Conservation (phyloP, 2,329 filamentous ascomycete genomes). For the Colletotrichum gigasporum region DNA sequence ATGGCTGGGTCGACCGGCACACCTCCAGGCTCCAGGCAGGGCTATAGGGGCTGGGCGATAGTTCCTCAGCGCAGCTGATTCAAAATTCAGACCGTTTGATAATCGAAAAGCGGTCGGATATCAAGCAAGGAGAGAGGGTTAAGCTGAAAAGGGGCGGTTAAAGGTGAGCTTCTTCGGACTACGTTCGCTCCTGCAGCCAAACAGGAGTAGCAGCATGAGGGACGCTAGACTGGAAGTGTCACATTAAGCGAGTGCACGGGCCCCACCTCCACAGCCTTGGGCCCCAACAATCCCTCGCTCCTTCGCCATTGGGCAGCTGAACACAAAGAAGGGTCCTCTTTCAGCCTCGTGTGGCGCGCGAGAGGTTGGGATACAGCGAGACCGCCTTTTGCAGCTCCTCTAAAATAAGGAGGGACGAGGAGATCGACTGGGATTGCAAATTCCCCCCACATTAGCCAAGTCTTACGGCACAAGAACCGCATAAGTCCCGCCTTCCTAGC, state of each 20-base stretch:
- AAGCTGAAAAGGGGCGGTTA: constrained; percentile 32
- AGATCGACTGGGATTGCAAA: background rate
- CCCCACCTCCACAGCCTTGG: constrained; percentile 28
- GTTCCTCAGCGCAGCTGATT: constrained; percentile 22
- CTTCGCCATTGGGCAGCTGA: constrained; percentile 25
- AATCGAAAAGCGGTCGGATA: constrained; percentile 28
- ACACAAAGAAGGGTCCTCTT: constrained; percentile 7
- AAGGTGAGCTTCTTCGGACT: constrained; percentile 33
- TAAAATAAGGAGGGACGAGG: background rate
- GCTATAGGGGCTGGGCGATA: constrained; percentile 22
- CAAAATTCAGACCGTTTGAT: constrained; percentile 26
- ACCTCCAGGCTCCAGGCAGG: constrained; percentile 20
- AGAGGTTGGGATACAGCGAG: constrained; percentile 10
- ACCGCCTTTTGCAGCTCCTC: background rate
- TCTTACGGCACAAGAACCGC: background rate
- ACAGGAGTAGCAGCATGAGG: constrained; percentile 31
- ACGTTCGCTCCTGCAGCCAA: constrained; percentile 33
- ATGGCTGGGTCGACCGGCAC: constrained; percentile 19
- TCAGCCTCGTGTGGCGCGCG: constrained; percentile 29
- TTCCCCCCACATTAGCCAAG: background rate
- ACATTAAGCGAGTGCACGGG: constrained; percentile 29
- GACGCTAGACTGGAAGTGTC: constrained; percentile 30
- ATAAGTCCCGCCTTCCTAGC: too few species aligned
- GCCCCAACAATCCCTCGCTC: constrained; percentile 6
- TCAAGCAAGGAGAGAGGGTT: constrained; percentile 29